Evolutionary conservation across 129 eudicot species (phyloP).

Genomic region (Helianthus annuus): DNA sequence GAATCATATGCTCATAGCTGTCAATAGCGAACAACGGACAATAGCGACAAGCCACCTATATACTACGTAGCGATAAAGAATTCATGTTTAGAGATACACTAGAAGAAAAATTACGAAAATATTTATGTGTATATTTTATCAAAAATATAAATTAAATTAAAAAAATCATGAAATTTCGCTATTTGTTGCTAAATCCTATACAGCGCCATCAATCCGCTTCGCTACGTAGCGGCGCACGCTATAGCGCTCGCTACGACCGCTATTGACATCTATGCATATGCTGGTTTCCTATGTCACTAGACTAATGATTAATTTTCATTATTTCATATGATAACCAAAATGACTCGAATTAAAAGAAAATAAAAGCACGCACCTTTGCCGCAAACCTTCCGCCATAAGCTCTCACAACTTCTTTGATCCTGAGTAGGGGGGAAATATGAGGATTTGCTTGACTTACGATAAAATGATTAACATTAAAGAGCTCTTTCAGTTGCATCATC

Average conservation of each 20-base stretch:
- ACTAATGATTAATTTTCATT: neutral
- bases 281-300: neutral
- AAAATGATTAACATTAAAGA: slow-evolving; percentile 90
- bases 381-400: slow-evolving; percentile 91
- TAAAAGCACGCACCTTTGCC: slow-evolving; percentile 64
- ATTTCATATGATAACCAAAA: neutral
- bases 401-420: slow-evolving; percentile 82
- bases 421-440: slow-evolving; percentile 78
- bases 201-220: no score
- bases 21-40: no score
- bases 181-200: no score
- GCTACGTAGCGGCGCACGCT: no score
- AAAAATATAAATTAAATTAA: no score
- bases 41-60: no score
- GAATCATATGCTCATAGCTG: neutral
- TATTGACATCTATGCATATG: neutral
- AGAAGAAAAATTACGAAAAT: no score
- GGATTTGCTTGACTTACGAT: slow-evolving; percentile 98
- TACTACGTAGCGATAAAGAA: no score
- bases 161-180: no score
- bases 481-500: slow-evolving; percentile 90
- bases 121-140: no score
- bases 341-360: neutral
- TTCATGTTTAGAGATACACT: no score
- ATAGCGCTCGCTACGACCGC: no score